Evolutionary conservation across 192 early-diverging fungal genomes (phyloP).

Genomic region (Piromyces finnis): DNA sequence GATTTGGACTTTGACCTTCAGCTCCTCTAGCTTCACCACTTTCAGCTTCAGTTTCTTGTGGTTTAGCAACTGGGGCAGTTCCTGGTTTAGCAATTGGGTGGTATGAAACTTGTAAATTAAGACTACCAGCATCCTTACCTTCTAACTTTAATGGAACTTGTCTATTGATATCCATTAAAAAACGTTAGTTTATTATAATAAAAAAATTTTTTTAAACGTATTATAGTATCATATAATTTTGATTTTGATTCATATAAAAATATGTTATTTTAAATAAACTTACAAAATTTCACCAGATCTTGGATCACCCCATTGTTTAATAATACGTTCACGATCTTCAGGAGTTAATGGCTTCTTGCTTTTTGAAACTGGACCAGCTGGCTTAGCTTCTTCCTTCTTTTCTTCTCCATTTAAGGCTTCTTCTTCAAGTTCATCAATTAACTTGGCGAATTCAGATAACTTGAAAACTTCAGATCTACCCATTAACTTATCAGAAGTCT

Average conservation of each 20-base stretch:
- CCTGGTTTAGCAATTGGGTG: neutral
- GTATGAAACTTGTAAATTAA: neutral
- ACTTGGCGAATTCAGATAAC: neutral
- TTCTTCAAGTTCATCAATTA: neutral
- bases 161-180: neutral
- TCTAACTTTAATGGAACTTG: constrained; percentile 13
- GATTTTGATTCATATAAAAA: constrained; percentile 2
- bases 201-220: too few species aligned
- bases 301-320: constrained; percentile 28
- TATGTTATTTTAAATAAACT: constrained; percentile 12
- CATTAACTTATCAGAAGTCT: neutral
- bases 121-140: constrained; percentile 16
- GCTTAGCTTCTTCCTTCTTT: neutral
- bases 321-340: constrained; percentile 12
- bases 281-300: constrained; percentile 5
- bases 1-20: constrained; percentile 20
- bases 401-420: neutral
- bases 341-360: constrained; percentile 2
- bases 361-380: neutral
- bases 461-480: neutral
- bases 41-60: neutral
- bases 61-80: neutral
- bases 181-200: too few species aligned
- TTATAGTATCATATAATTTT: neutral
- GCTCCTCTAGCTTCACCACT: constrained; percentile 2